These are phyloP conservation scores for Quercus lobata DNA, from an alignment of 331 rosid species.

Conservation along the genomic window DNA sequence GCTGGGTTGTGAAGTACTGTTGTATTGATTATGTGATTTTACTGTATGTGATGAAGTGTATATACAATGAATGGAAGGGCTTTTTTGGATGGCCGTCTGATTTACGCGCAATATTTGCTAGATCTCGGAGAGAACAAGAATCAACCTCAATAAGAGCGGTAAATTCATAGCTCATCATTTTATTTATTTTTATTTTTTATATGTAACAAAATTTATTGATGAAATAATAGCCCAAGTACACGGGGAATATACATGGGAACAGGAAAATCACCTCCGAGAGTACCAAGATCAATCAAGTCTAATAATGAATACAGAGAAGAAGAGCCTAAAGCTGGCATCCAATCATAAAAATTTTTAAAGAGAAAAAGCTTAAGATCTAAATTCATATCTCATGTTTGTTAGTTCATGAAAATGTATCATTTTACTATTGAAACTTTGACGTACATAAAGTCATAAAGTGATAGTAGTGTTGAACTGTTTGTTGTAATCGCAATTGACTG, in stretches of 20 bases:
- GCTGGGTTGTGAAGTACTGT: background rate
- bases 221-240: too few relatives aligned
- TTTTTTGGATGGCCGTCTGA: conserved; percentile 84
- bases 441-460: background rate
- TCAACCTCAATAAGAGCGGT: conserved; percentile 64
- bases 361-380: conserved; percentile 11
- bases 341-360: too few relatives aligned
- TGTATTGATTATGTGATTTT: background rate
- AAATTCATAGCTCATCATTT: background rate
- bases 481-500: background rate
- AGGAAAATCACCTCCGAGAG: too few relatives aligned
- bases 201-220: too few relatives aligned
- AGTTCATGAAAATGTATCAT: background rate
- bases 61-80: conserved; percentile 85
- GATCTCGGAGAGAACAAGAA: conserved; percentile 62
- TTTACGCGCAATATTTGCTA: conserved; percentile 58
- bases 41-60: conserved; percentile 44
- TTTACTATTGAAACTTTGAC: background rate
- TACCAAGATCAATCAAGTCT: too few relatives aligned
- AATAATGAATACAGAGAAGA: too few relatives aligned
- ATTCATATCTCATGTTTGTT: conserved; percentile 2
- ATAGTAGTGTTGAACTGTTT: background rate
- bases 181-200: too few relatives aligned
- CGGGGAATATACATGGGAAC: too few relatives aligned
- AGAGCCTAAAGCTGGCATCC: too few relatives aligned